phyloP scores from a whole-genome alignment of 2,329 filamentous ascomycete genomes.

The Colletotrichum endophyticum region DNA sequence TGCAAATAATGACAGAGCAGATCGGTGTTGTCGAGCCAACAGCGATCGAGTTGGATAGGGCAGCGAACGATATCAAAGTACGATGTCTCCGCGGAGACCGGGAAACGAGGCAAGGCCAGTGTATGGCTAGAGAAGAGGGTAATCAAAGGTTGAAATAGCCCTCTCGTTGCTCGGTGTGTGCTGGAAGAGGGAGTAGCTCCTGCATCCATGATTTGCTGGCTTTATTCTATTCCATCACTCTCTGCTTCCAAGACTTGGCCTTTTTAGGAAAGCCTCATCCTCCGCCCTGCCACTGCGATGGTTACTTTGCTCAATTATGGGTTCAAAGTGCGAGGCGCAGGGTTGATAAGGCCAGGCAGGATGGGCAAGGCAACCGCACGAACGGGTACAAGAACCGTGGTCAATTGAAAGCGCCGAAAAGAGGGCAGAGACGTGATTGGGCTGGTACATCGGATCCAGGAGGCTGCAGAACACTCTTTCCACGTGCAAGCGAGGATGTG shows the following conservation, averaged over 20 bases:
- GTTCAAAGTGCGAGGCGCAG: accelerated
- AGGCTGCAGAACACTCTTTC: neutral
- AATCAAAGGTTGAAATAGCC: neutral
- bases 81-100: accelerated
- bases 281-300: neutral
- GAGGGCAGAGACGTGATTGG: neutral
- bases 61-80: neutral
- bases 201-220: neutral
- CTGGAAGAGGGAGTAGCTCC: neutral
- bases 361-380: neutral
- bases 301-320: neutral
- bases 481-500: neutral
- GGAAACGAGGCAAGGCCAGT: neutral
- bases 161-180: too few species aligned
- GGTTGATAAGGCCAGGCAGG: neutral
- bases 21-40: neutral
- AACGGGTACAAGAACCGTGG: neutral
- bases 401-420: neutral
- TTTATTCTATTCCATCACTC: neutral
- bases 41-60: accelerated
- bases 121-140: neutral
- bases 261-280: neutral
- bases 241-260: neutral
- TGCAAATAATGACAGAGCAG: neutral
- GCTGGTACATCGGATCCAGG: neutral